Base-by-base conservation (phyloP, 2,329 filamentous ascomycete genomes). In the Paraconiothyrium sp. region DNA sequence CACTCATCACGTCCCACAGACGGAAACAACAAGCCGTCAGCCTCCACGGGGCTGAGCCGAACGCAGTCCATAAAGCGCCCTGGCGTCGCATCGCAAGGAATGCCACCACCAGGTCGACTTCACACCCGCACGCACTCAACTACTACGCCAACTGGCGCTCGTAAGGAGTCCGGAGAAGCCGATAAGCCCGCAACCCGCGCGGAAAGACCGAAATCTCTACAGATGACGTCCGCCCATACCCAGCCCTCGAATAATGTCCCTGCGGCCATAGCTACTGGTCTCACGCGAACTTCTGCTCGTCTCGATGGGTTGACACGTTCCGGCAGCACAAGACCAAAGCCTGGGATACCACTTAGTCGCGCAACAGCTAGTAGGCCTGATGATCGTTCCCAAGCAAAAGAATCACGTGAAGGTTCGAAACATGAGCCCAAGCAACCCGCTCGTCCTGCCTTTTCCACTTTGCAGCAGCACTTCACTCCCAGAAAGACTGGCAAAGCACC, bases 391-490 rank as follows among this genome's bases (percentile, higher is more conserved):
- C 54, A 56, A 8, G 35, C 61, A 8, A 65, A 69, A 44, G 39
- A 62, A 47, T 66, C 61, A 60, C 68, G 64, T 51, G 72, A 71
- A 22, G 49, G 54, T 34, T 37, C 30, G 6, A 69, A 64, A 22
- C 72, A 75, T 46, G 75, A 73, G 24, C 37, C 63, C 1, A 71
- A 67, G 52, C 74, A 70, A 50, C 61, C 56, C 35, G 60, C 56
- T 39, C 70, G 73, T 24, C 77, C 77, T 39, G 74, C 74, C 1
- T 80, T 80, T 55, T 74, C 70, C 16, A 80, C 76, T 0, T 58
- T 79, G 34, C 78, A 80, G 60, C 78, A 79, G 59, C 77, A 79
- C 62, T 80, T 78, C 46, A 78, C 78, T 4, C 78, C 78, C 37
- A 74, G 72, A 20, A 79, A 79, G 54, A 59, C 65, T 14, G 65